phyloP scores from a whole-genome alignment of 176 grass and related monocot species.

The Carex kokanica region DNA sequence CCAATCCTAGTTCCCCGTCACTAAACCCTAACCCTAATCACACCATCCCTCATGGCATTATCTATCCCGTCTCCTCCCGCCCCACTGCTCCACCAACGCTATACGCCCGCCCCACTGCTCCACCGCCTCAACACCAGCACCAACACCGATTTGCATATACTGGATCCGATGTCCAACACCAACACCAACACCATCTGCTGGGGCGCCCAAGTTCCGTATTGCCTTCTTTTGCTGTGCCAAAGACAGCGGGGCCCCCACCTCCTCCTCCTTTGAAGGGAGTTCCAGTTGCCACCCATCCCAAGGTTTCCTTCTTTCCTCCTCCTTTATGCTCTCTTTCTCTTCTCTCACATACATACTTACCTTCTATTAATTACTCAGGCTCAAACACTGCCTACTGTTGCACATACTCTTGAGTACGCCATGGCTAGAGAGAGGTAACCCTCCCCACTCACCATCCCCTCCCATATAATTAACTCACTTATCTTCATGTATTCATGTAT shows the following conservation, averaged over 20 bases:
- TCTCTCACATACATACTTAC: background rate
- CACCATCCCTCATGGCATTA: constrained; percentile 18
- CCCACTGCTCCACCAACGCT: background rate
- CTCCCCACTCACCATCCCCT: background rate
- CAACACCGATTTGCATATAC: constrained; percentile 11
- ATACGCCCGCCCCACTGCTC: background rate
- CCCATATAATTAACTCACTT: background rate
- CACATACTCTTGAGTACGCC: constrained; percentile 14
- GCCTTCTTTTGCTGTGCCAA: constrained; percentile 18
- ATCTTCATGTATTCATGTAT: background rate
- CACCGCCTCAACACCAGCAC: background rate
- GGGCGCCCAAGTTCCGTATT: background rate
- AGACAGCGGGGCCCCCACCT: background rate
- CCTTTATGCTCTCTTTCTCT: background rate
- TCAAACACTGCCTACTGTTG: constrained; percentile 14
- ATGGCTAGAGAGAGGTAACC: constrained; percentile 28
- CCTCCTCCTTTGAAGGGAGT: constrained; percentile 19
- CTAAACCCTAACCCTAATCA: constrained; percentile 23
- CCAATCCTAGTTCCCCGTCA: background rate
- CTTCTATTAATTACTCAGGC: background rate
- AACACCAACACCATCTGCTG: background rate
- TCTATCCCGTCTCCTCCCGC: constrained; percentile 12
- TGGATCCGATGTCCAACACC: background rate
- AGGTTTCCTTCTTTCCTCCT: constrained; percentile 11
- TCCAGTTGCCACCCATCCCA: constrained; percentile 17